Conservation (phyloP, 768 basidiomycete genomes). For the Arthromyces matolae region DNA sequence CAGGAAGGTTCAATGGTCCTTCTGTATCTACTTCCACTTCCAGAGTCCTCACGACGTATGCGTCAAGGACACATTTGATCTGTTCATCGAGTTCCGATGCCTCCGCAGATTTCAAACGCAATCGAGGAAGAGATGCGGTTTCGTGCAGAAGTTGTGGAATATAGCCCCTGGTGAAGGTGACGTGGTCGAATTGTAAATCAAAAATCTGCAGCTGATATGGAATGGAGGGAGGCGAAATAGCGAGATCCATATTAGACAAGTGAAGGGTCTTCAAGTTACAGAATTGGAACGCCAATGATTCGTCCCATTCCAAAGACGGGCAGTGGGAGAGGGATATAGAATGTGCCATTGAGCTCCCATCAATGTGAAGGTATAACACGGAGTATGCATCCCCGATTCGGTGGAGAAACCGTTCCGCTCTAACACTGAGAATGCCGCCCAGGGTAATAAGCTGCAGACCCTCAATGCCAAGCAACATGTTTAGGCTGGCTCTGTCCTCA, state of each 20-base stretch:
- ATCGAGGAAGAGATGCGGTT: slow-evolving; percentile 30
- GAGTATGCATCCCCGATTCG: slow-evolving; percentile 36
- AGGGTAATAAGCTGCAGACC: slow-evolving; percentile 41
- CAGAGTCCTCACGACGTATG: slow-evolving; percentile 39
- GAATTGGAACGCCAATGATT: slow-evolving; percentile 43
- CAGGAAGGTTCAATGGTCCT: slow-evolving; percentile 16
- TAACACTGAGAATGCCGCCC: slow-evolving; percentile 44
- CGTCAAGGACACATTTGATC: slow-evolving; percentile 35
- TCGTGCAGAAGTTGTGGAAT: slow-evolving; percentile 37
- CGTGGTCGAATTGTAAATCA: slow-evolving; percentile 41
- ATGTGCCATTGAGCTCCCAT: slow-evolving; percentile 36
- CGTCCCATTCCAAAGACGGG: slow-evolving; percentile 53
- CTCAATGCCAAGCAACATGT: slow-evolving; percentile 38
- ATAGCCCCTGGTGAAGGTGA: slow-evolving; percentile 38
- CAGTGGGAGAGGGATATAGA: slow-evolving; percentile 21
- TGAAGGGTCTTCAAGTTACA: slow-evolving; percentile 38
- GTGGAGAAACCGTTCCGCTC: slow-evolving; percentile 46
- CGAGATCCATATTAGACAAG: slow-evolving; percentile 41
- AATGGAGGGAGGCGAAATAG: slow-evolving; percentile 33
- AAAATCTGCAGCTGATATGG: slow-evolving; percentile 33
- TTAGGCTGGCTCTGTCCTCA: slow-evolving; percentile 34
- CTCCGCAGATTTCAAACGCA: slow-evolving; percentile 34
- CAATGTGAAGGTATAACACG: slow-evolving; percentile 42
- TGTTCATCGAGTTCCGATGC: slow-evolving; percentile 37
- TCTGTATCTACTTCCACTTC: slow-evolving; percentile 38